Evolutionary conservation across 192 early-diverging fungal genomes (phyloP), one percentile per base, ranked within the genome.

Genomic region (Rhizophagus clarus): DNA sequence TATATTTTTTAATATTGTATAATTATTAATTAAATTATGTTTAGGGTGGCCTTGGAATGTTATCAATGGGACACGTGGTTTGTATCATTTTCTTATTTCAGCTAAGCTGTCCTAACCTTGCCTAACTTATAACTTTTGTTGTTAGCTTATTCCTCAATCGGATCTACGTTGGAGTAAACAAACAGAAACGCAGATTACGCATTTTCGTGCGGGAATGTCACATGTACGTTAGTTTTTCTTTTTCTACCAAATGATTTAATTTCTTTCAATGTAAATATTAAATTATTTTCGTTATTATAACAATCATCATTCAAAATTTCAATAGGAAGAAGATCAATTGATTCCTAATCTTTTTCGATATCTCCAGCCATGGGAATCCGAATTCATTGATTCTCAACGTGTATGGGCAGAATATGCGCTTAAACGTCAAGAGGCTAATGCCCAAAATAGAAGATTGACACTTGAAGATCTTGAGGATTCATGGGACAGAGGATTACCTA

Each of bases 371-470:
- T 99, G 98, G 98, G 95, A 97, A 85, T 97, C 97, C 70, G 98
- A 99, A 87, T 98, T 99, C 84, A 93, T 96, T 80, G 98, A 99
- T 80, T 98, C 97, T 24, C 98, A 98, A 85, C 94, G 98, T 79
- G 98, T 98, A 12, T 99, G 98, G 98, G 96, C 96, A 45, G 98
- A 99, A 84, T 99, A 98, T 83, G 97, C 97, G 3, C 85, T 98
- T 47, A 99, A 99, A 89, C 89, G 98, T 61, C 94, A 96, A 82
- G 98, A 99, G 83, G 98, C 98, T 49, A 95, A 94, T 79, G 92
- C 95, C 10, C 98, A 99, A 86, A 97, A 97, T 85, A 91, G 98
- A n/a, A 88, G 98, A 20, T 86, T 99, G 74, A 99, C 98, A n/a
- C 88, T 99, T 12, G 97, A 98, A 88, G 98, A 99, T 88, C 85